These are phyloP conservation scores for Acanthamoeba royreba DNA, from an alignment of 208 protist species.

Conservation along the genomic window DNA sequence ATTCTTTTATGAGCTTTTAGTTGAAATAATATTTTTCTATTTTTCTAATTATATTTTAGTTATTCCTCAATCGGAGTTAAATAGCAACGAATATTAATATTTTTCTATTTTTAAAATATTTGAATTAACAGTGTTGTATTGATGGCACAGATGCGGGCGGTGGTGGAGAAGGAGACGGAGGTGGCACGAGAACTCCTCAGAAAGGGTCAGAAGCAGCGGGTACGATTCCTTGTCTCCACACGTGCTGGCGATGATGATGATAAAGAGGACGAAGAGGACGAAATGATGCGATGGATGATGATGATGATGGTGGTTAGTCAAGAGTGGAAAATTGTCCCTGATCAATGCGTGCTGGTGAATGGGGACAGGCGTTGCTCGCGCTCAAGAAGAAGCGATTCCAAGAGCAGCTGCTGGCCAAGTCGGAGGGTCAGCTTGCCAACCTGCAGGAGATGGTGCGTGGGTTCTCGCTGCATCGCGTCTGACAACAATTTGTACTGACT, in stretches of 20 bases:
- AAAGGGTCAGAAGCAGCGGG: constrained; percentile 42
- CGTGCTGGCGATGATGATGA: background rate
- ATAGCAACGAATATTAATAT: background rate
- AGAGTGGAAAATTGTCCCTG: background rate
- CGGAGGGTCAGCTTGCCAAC: constrained; percentile 58
- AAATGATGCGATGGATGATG: background rate
- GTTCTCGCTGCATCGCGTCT: background rate
- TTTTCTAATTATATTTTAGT: no score
- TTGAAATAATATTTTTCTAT: background rate
- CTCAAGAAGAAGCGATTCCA: constrained; percentile 75
- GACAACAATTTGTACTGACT: background rate
- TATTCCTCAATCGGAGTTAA: no score
- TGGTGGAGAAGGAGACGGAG: constrained; percentile 63
- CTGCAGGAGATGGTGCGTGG: constrained; percentile 60
- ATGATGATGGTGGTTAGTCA: background rate
- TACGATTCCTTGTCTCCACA: background rate
- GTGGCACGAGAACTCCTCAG: constrained; percentile 61
- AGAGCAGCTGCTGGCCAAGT: constrained; percentile 55
- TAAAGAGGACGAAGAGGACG: background rate
- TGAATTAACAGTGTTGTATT: no score
- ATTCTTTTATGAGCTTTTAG: no score
- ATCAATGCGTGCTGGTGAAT: background rate
- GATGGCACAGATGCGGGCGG: constrained; percentile 51
- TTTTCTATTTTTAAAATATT: no score
- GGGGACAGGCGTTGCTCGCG: constrained; percentile 54